Evolutionary conservation across 1,139 yeast genomes (phyloP).

Genomic region (Blastobotrys capitulatus): DNA sequence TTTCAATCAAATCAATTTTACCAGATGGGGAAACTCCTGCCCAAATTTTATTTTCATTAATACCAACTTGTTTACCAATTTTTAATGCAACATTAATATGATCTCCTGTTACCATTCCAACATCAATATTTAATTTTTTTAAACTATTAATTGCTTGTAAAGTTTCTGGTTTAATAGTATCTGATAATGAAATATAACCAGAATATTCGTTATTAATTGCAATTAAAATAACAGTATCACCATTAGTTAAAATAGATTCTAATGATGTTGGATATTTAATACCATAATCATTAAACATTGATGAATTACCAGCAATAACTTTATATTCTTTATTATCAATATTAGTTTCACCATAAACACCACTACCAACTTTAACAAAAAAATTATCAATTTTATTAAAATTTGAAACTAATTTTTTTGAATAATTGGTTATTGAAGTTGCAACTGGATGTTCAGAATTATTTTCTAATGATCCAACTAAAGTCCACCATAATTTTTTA

Average conservation of each 20-base stretch:
- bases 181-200: slow-evolving; percentile 66
- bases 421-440: slow-evolving; percentile 44
- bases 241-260: slow-evolving; percentile 5
- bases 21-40: slow-evolving; percentile 75
- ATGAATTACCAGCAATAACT: slow-evolving; percentile 54
- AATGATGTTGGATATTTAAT: slow-evolving; percentile 19
- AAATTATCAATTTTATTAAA: slow-evolving; percentile 37
- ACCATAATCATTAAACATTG: slow-evolving; percentile 37
- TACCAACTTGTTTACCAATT: slow-evolving; percentile 65
- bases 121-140: slow-evolving; percentile 48
- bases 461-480: slow-evolving; percentile 59
- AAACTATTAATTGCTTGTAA: slow-evolving; percentile 53
- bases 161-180: slow-evolving; percentile 66
- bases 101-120: slow-evolving; percentile 95
- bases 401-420: neutral
- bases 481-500: slow-evolving; percentile 47
- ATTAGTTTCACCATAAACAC: slow-evolving; percentile 38
- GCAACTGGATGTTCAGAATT: slow-evolving; percentile 90
- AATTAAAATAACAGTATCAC: slow-evolving; percentile 36
- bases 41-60: slow-evolving; percentile 58
- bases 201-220: slow-evolving; percentile 50
- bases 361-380: slow-evolving; percentile 62
- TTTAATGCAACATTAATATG: slow-evolving; percentile 54
- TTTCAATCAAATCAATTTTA: slow-evolving; percentile 61
- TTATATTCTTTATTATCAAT: slow-evolving; percentile 20